Evolutionary conservation across 2,329 filamentous ascomycete genomes (phyloP), one percentile per base, ranked within the genome.

Genomic region (Epichloe amarillans): DNA sequence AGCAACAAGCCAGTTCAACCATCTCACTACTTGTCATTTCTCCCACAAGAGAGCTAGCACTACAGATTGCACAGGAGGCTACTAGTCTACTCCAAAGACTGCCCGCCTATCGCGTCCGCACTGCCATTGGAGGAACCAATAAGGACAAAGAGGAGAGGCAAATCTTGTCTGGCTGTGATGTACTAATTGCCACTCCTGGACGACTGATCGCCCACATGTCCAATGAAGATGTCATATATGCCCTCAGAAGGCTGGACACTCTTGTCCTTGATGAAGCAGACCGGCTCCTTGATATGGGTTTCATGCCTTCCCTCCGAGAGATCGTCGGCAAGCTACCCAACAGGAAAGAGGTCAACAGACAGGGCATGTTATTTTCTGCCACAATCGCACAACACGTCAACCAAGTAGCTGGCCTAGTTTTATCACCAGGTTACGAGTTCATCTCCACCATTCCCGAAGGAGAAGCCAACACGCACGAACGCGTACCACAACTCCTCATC

Each of bases 241-340:
- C 81, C 58, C 73, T 94, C 50, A 74, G 79, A 46, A 69, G 74
- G 38, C 67, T 94, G 38, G 86, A 90, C 62, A 89, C 86, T 54
- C 71, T 93, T 4, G 86, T 93, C 17, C 83, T 93, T 64, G 87
- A 91, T 57, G 87, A 91, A 69, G 87, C 87, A 30, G 87, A 93
- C 61, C 74, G 86, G 37, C 76, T 94, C 39, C 77, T 94, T 3
- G 88, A 94, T 62, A 81, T 90, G 63, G 88, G 91, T 58, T 95
- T 95, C 62, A 81, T 87, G n/a, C 80, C 81, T 2, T 81, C 84
- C 10, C 73, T 95, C 3, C 80, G 85, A 63, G 84, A 87, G 58
- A 90, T 94, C 53, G 74, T 95, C 19, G 73, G 77, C 56, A 77
- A 82, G 11, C 72, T 94, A 4, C 87, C 87, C 0, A 66, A 76